These are phyloP conservation scores for Colletotrichum endophyticum DNA, from an alignment of 2,329 filamentous ascomycete genomes.

Conservation along the genomic window DNA sequence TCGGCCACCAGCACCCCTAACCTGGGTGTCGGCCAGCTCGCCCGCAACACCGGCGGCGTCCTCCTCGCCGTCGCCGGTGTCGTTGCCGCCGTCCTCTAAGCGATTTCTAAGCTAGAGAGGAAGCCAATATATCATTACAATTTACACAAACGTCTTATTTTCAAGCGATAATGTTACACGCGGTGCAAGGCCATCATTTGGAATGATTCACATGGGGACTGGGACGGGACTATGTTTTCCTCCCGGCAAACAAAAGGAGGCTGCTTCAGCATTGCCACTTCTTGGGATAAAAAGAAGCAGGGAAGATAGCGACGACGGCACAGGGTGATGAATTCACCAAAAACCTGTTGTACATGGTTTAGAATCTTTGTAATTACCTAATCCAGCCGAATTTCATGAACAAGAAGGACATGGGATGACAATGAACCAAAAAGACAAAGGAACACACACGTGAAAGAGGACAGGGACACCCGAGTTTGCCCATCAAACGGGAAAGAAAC, in stretches of 20 bases:
- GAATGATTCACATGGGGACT: background rate
- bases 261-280: background rate
- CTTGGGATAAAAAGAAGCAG: background rate
- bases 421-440: background rate
- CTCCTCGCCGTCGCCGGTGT: slow-evolving; percentile 42
- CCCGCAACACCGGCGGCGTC: slow-evolving; percentile 35
- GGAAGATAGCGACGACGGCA: background rate
- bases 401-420: background rate
- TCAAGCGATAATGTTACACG: background rate
- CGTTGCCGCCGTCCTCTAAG: slow-evolving; percentile 41
- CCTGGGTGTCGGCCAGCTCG: slow-evolving; percentile 32
- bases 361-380: slow-evolving; percentile 20
- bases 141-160: background rate
- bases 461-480: background rate
- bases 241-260: background rate
- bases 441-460: background rate
- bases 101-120: background rate
- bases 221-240: background rate
- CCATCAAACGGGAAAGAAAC: background rate
- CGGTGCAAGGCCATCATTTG: background rate
- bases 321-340: background rate
- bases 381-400: background rate
- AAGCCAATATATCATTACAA: background rate
- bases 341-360: background rate
- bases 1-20: slow-evolving; percentile 24